These are phyloP conservation scores for Heritiera fomes DNA, from an alignment of 345 rosid species.

Conservation along the genomic window DNA sequence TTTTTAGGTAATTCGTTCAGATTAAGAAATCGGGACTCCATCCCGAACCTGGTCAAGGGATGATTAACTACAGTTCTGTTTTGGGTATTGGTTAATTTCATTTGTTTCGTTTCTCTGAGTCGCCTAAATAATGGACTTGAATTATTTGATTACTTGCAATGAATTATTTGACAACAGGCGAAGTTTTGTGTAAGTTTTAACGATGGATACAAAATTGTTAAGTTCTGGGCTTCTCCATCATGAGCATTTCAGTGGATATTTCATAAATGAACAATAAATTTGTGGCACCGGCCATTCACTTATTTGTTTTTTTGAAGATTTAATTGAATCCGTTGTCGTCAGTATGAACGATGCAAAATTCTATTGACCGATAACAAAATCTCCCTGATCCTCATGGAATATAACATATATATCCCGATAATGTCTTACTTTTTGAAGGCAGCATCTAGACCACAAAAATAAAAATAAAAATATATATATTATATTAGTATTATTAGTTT, in stretches of 20 bases:
- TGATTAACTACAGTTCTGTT: not conserved
- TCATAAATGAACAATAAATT: not conserved
- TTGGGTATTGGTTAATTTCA: not conserved
- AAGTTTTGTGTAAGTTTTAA: too few species aligned
- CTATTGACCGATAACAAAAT: not conserved
- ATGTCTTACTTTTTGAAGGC: constrained; percentile 1
- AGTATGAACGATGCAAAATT: not conserved
- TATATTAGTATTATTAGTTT: not conserved
- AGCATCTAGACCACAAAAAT: not conserved
- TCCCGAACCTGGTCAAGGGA: not conserved
- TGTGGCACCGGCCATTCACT: not conserved
- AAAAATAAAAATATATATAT: not conserved
- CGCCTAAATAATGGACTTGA: not conserved
- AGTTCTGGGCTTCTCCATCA: too few species aligned
- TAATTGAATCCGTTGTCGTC: not conserved
- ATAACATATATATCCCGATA: too few species aligned
- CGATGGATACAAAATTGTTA: too few species aligned
- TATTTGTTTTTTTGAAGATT: not conserved
- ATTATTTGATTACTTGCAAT: not conserved
- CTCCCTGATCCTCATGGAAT: not conserved
- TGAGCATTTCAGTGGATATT: too few species aligned
- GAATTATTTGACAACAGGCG: not conserved
- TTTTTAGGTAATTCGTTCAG: not conserved
- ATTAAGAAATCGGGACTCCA: not conserved
- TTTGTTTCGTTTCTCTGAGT: not conserved